Conservation (phyloP, 148 eudicot species). For the Camellia lanceoleosa region DNA sequence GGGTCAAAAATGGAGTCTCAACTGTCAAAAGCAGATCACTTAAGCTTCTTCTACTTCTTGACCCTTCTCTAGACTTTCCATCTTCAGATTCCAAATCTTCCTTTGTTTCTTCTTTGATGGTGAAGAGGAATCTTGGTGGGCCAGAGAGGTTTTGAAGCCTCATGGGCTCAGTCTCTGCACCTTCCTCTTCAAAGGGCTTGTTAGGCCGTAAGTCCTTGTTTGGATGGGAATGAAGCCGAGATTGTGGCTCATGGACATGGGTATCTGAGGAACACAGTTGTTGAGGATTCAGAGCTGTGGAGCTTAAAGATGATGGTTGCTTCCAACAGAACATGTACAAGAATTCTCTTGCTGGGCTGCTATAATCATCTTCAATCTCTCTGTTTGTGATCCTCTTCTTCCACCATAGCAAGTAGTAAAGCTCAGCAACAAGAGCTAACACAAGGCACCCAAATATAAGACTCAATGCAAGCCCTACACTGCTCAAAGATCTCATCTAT, state of each 20-base stretch:
- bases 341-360: conserved; percentile 33
- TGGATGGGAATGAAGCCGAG: neutral
- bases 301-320: conserved; percentile 31
- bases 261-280: conserved; percentile 20
- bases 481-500: conserved; percentile 58
- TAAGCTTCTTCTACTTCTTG: conserved; percentile 32
- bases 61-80: conserved; percentile 20
- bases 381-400: conserved; percentile 46
- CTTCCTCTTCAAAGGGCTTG: conserved; percentile 31
- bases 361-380: conserved; percentile 35
- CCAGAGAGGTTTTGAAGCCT: conserved; percentile 13
- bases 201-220: conserved; percentile 25
- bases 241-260: conserved; percentile 30
- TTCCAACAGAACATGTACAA: conserved; percentile 40
- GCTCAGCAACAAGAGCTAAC: conserved; percentile 59
- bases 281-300: conserved; percentile 23
- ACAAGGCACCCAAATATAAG: conserved; percentile 59
- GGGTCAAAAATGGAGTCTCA: conserved; percentile 52
- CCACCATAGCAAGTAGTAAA: conserved; percentile 82
- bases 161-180: conserved; percentile 19
- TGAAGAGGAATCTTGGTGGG: conserved; percentile 56
- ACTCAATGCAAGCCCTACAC: conserved; percentile 60
- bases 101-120: conserved; percentile 67
- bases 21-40: conserved; percentile 37
- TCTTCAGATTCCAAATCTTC: conserved; percentile 73